Conservation (phyloP, 352 stramenopile species). For the Pythium scleroteichum region DNA sequence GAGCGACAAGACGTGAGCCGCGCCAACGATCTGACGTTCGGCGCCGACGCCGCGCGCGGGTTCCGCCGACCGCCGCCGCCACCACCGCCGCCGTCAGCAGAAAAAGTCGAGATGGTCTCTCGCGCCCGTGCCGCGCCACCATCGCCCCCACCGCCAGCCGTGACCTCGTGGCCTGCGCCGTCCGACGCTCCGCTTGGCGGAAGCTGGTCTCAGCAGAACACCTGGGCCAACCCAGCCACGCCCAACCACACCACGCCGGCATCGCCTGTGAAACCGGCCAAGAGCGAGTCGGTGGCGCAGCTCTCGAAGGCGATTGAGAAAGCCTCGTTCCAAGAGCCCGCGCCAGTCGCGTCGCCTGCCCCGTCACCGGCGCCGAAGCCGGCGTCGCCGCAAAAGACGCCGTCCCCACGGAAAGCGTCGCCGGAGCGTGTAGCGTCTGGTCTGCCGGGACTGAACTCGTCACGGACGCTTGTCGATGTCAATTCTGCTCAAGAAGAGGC, state of each 20-base stretch:
- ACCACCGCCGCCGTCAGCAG: constrained; percentile 66
- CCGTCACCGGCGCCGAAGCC: constrained; percentile 7
- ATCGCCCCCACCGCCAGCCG: constrained; percentile 2
- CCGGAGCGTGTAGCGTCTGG: constrained; percentile 18
- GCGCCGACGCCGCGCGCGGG: constrained; percentile 57
- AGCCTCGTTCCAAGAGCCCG: constrained; percentile 30
- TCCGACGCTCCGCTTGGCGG: constrained; percentile 16
- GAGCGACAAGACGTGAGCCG: constrained; percentile 48
- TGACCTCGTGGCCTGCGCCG: constrained; percentile 26
- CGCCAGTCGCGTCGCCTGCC: constrained; percentile 3
- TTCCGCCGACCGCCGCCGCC: constrained; percentile 58
- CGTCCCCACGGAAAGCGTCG: constrained; percentile 15
- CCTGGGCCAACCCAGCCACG: constrained; percentile 4
- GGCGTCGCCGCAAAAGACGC: constrained; percentile 5
- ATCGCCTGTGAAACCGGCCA: constrained; percentile 31
- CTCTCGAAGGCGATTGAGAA: constrained; percentile 48
- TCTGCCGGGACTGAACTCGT: constrained; percentile 38
- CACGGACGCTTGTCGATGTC: constrained; percentile 18
- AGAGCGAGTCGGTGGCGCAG: constrained; percentile 45
- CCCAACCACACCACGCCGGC: neutral
- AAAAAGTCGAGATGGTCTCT: constrained; percentile 72
- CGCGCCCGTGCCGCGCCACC: constrained; percentile 43
- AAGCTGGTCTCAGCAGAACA: constrained; percentile 15
- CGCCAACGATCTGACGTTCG: constrained; percentile 75
- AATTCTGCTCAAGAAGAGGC: constrained; percentile 43